Evolutionary conservation across 139 green algal species (phyloP).

Genomic region (Chlorella vulgaris): DNA sequence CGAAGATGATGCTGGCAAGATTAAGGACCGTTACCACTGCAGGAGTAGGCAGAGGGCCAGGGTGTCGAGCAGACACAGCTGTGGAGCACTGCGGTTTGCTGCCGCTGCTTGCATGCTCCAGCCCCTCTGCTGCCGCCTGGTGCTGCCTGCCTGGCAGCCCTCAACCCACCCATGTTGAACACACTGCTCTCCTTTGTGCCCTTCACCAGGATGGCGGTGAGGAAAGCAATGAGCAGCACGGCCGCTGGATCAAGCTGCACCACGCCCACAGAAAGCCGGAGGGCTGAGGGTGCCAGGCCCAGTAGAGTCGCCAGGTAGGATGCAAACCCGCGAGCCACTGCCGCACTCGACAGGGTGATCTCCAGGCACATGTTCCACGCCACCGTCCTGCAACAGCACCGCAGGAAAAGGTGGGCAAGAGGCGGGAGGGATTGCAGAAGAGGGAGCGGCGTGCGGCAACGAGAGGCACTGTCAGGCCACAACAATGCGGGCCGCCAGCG

Average conservation of each 20-base stretch:
- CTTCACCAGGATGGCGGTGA: constrained; percentile 64
- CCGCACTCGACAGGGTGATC: constrained; percentile 79
- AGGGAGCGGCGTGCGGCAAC: too few species aligned
- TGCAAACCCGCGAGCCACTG: constrained; percentile 84
- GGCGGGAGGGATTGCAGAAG: background rate
- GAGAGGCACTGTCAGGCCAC: too few species aligned
- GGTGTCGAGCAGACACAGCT: too few species aligned
- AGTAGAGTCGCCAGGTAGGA: constrained; percentile 78
- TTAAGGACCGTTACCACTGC: constrained; percentile 55
- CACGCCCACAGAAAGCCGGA: constrained; percentile 46
- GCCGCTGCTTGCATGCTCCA: background rate
- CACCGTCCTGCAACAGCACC: constrained; percentile 54
- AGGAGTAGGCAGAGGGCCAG: too few species aligned
- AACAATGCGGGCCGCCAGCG: too few species aligned
- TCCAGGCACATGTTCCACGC: constrained; percentile 87
- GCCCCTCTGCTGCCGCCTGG: background rate
- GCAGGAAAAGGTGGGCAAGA: background rate
- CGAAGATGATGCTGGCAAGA: constrained; percentile 66
- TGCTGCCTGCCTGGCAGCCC: too few species aligned
- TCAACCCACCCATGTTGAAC: constrained; percentile 73
- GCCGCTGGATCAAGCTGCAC: constrained; percentile 71
- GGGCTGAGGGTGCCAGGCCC: constrained; percentile 41
- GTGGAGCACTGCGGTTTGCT: too few species aligned
- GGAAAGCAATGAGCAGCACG: constrained; percentile 38
- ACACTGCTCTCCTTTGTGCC: constrained; percentile 68